These are phyloP conservation scores for Hibiscus syriacus DNA, from an alignment of 345 rosid genomes.

Conservation along the genomic window DNA sequence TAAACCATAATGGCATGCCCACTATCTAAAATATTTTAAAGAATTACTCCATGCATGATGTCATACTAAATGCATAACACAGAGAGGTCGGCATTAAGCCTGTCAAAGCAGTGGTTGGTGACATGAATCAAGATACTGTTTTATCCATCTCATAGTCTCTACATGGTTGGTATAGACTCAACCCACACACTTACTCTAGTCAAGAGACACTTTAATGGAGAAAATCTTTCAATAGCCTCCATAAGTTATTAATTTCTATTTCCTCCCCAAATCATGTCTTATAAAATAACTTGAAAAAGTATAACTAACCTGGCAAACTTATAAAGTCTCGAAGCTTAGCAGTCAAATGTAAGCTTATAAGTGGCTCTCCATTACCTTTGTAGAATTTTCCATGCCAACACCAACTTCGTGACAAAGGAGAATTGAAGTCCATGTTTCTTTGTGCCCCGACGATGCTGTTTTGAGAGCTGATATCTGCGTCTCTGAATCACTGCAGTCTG, in stretches of 20 bases:
- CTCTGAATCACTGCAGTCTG: constrained; percentile 61
- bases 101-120: background rate
- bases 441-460: constrained; percentile 53
- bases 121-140: background rate
- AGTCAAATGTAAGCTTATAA: constrained; percentile 70
- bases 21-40: background rate
- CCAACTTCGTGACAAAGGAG: constrained; percentile 69
- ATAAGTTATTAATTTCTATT: background rate
- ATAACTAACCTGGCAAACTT: constrained; percentile 77
- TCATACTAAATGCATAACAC: background rate
- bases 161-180: background rate
- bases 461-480: constrained; percentile 45
- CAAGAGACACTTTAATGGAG: background rate
- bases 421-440: constrained; percentile 54
- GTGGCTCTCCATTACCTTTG: constrained; percentile 60
- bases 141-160: background rate
- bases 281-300: constrained; percentile 1
- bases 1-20: background rate
- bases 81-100: background rate
- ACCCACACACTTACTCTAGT: background rate
- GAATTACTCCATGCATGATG: background rate
- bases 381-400: constrained; percentile 62
- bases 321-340: constrained; percentile 87
- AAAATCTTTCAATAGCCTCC: background rate
- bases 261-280: background rate